Base-by-base conservation (phyloP, 345 rosid species). In the Pelargonium nanum region DNA sequence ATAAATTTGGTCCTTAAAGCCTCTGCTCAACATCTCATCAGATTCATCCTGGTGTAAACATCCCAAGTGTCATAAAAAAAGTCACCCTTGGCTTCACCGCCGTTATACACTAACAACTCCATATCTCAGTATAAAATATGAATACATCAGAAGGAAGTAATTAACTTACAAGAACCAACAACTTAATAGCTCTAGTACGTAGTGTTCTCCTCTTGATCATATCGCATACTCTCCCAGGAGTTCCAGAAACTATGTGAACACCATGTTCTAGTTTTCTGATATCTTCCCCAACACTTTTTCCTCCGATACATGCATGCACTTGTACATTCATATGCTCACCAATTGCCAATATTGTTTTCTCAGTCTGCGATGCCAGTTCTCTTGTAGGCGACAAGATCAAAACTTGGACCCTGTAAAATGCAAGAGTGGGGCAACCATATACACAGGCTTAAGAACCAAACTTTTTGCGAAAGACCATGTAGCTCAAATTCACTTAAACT, bases 1-100 rank as follows among this genome's bases (percentile, higher is more conserved):
- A 63, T 93, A 93, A 65, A 93, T 93, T 68, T 93, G 99, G 75
- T 93, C 97, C 79, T 93, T 93, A 69, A 93, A 90, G 53, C 99
- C 99, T 86, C 97, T 86, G 82, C 99, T 90, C 71, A 93, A 76
- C 96, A 93, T 93, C 77, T 93, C 99, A 82, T 93, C 97, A 32
- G 94, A 87, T 69, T 89, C 97, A 69, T 93, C 99, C 82, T 82
- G 55, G 32, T 15, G 22, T 6, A 40, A 12, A 52, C 55, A 52
- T 19, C 22, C 17, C 22, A 20, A 1, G n/a, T 7, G 17, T 13
- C n/a, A 52, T 5, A 52, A 52, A 5, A 20, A 19, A 15, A 19
- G 4, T 19, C 21, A 40, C 13, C 21, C 22, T 52, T n/a, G 55
- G 21, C 55, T 52, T 52, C 22, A 20, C n/a, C 55, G 22, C 22